Evolutionary conservation across 768 basidiomycete species (phyloP).

Genomic region (Dioszegia crocea): DNA sequence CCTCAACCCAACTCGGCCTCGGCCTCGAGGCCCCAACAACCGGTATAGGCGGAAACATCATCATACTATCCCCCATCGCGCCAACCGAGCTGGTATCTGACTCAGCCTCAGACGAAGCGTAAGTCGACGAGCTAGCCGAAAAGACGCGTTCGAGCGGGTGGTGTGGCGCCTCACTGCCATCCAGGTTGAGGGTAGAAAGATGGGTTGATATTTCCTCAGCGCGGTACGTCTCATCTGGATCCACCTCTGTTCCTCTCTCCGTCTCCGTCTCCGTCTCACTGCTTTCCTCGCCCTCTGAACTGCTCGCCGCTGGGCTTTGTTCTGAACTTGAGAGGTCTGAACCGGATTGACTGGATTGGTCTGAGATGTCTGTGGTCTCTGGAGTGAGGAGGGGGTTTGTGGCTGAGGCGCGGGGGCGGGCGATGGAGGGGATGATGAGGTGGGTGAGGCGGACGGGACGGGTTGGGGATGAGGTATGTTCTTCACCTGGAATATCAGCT

Average conservation of each 20-base stretch:
- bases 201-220: background rate
- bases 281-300: conserved; percentile 17
- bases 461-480: conserved; percentile 13
- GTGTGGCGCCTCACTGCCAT: background rate
- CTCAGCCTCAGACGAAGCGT: conserved; percentile 29
- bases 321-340: conserved; percentile 6
- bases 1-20: background rate
- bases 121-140: conserved; percentile 32
- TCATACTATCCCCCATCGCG: conserved; percentile 35
- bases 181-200: background rate
- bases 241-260: conserved; percentile 19
- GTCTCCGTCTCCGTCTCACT: conserved; percentile 18
- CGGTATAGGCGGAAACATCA: conserved; percentile 11
- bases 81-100: conserved; percentile 18
- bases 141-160: conserved; percentile 4
- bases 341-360: conserved; percentile 12
- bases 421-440: conserved; percentile 37
- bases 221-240: conserved; percentile 6
- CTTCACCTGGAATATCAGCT: conserved; percentile 26
- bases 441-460: conserved; percentile 40
- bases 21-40: background rate
- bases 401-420: conserved; percentile 13
- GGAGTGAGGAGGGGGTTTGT: conserved; percentile 33
- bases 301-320: background rate
- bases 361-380: conserved; percentile 36